Percentiles rank a stretch among this genome's conserved stretches.
These are phyloP conservation scores for Trypanosoma congolense DNA, from an alignment of 208 protist genomes.

Conservation along the genomic window DNA sequence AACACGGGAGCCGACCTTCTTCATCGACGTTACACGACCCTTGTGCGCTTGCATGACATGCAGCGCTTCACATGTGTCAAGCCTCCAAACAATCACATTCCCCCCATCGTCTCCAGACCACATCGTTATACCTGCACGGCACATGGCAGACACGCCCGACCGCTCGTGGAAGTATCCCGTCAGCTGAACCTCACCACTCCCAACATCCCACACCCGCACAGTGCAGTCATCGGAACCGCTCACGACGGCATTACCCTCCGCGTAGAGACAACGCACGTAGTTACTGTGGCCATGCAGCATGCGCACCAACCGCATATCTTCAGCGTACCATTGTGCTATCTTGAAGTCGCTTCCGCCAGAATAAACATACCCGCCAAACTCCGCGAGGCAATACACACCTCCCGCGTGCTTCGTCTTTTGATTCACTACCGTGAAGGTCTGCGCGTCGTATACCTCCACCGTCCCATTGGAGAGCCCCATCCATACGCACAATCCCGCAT, in stretches of 20 bases:
- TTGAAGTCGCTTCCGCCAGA: constrained; percentile 64
- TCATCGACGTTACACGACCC: constrained; percentile 45
- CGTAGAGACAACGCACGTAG: constrained; percentile 65
- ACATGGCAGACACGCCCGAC: constrained; percentile 59
- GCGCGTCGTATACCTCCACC: constrained; percentile 66
- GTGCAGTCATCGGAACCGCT: constrained; percentile 73
- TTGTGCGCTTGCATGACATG: constrained; percentile 39
- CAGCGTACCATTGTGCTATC: constrained; percentile 71
- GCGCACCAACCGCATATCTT: constrained; percentile 28
- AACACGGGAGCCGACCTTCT: constrained; percentile 57
- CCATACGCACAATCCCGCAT: constrained; percentile 53
- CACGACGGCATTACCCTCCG: constrained; percentile 76
- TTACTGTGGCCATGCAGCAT: constrained; percentile 71
- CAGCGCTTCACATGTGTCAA: constrained; percentile 67
- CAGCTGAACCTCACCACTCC: constrained; percentile 49
- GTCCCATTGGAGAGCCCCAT: constrained; percentile 68
- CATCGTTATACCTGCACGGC: constrained; percentile 65
- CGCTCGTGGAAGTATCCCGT: constrained; percentile 73
- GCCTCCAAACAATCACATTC: constrained; percentile 57
- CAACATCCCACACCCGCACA: constrained; percentile 83
- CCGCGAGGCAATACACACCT: constrained; percentile 63
- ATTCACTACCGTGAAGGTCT: constrained; percentile 27
- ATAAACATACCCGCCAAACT: constrained; percentile 81
- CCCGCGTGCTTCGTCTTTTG: constrained; percentile 42
- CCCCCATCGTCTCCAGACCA: constrained; percentile 78